Percentiles rank a stretch among this genome's conserved stretches.
Conservation (phyloP, 768 basidiomycete species). For the Cyclocybe aegerita region DNA sequence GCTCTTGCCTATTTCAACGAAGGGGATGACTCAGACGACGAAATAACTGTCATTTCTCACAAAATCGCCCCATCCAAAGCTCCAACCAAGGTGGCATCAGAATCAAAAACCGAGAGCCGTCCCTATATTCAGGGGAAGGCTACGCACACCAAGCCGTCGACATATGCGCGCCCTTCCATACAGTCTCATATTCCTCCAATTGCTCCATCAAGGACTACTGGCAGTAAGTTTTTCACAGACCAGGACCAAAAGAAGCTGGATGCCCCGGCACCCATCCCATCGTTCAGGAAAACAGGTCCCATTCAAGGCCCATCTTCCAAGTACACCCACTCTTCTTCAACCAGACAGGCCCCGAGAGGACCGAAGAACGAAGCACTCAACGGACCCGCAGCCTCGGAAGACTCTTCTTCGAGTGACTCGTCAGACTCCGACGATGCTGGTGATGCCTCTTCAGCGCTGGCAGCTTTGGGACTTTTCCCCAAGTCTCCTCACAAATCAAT, state of each 20-base stretch:
- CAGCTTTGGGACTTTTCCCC: constrained; percentile 56
- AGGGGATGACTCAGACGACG: constrained; percentile 51
- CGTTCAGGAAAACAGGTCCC: constrained; percentile 35
- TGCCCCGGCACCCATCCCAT: constrained; percentile 34
- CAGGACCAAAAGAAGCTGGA: constrained; percentile 35
- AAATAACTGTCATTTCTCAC: constrained; percentile 52
- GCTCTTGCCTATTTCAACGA: constrained; percentile 63
- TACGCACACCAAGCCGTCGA: neutral
- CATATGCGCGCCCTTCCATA: constrained; percentile 2
- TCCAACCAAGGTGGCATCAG: constrained; percentile 3
- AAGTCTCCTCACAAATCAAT: constrained; percentile 54
- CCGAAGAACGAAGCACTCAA: constrained; percentile 29
- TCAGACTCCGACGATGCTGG: constrained; percentile 45
- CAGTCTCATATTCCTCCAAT: neutral
- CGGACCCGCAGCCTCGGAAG: constrained; percentile 20
- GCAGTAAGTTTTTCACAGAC: constrained; percentile 25
- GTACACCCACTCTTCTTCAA: neutral
- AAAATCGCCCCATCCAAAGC: constrained; percentile 15
- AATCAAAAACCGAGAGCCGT: constrained; percentile 3
- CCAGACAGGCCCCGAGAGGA: constrained; percentile 8
- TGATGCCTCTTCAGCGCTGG: constrained; percentile 49
- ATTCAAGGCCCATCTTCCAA: constrained; percentile 8
- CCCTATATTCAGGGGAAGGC: constrained; percentile 15
- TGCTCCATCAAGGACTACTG: constrained; percentile 10
- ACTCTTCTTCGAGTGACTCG: constrained; percentile 19